Percentiles rank a stretch among this genome's conserved stretches.
phyloP scores from a whole-genome alignment of 148 eudicot species.

The Chenopodium suecicum region DNA sequence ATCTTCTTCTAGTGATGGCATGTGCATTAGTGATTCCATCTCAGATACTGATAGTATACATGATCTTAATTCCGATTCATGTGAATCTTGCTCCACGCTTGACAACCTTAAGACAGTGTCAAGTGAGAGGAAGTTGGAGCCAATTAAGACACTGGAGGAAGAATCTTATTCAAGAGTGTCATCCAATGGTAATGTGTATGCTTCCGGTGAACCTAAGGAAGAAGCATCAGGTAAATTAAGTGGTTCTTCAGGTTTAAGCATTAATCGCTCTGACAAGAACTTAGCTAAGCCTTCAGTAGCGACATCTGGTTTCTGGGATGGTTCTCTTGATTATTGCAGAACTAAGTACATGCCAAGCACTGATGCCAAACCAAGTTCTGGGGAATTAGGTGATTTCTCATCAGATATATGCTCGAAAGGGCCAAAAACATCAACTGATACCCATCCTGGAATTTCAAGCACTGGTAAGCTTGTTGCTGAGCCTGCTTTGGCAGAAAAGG shows the following conservation, averaged over 20 bases:
- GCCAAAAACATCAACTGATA: constrained; percentile 27
- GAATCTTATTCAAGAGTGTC: constrained; percentile 21
- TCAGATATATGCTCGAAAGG: constrained; percentile 25
- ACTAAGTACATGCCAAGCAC: constrained; percentile 31
- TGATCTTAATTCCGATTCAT: constrained; percentile 33
- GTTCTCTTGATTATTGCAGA: constrained; percentile 42
- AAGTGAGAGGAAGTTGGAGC: constrained; percentile 23
- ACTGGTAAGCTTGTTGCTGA: constrained; percentile 31
- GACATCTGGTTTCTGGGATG: constrained; percentile 77
- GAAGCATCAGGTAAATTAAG: constrained; percentile 27
- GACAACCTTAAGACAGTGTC: constrained; percentile 27
- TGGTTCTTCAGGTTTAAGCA: constrained; percentile 38
- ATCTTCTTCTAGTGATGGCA: constrained; percentile 19
- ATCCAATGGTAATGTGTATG: constrained; percentile 21
- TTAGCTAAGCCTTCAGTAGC: constrained; percentile 46
- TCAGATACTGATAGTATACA: constrained; percentile 35
- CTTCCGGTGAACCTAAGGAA: constrained; percentile 24
- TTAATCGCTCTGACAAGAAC: constrained; percentile 37
- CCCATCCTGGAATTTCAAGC: constrained; percentile 23
- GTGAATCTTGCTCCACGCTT: constrained; percentile 19
- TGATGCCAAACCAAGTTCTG: constrained; percentile 23
- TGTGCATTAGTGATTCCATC: constrained; percentile 23
- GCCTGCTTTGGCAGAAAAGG: constrained; percentile 28
- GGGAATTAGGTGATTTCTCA: constrained; percentile 18
- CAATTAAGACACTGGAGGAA: constrained; percentile 23